Evolutionary conservation across 805 yeast genomes (phyloP).

Genomic region (Suhomyces sp.): DNA sequence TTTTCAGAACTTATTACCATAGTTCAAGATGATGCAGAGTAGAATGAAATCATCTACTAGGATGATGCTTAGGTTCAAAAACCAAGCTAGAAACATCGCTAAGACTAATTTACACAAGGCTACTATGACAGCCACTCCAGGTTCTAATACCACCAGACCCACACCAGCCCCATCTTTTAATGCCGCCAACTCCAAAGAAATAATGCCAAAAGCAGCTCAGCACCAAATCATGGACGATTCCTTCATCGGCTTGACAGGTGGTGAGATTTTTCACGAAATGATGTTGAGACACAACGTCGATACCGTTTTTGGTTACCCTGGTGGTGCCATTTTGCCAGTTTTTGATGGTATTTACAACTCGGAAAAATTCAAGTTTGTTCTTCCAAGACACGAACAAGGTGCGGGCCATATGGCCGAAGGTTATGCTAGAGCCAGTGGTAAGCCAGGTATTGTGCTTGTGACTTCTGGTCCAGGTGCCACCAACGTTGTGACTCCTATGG

Average conservation of each 20-base stretch:
- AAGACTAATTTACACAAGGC: conserved; percentile 31
- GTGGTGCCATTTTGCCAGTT: conserved; percentile 98
- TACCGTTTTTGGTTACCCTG: conserved; percentile 96
- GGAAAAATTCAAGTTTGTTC: conserved; percentile 79
- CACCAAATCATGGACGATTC: conserved; percentile 66
- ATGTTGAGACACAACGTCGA: conserved; percentile 95
- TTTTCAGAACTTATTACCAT: background rate
- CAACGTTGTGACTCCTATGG: conserved; percentile 96
- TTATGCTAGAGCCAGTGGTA: conserved; percentile 92
- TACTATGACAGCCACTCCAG: conserved; percentile 21
- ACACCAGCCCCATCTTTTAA: conserved; percentile 54
- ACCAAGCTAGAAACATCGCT: conserved; percentile 26
- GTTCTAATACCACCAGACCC: conserved; percentile 27
- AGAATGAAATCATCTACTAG: conserved; percentile 6
- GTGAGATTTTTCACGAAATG: conserved; percentile 98
- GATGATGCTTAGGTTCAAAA: conserved; percentile 9
- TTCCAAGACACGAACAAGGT: conserved; percentile 98
- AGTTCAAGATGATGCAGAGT: background rate
- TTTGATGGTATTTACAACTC: conserved; percentile 96
- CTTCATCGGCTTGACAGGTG: conserved; percentile 95
- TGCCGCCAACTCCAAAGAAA: conserved; percentile 4
- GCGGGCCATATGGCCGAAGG: conserved; percentile 99
- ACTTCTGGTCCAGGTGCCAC: conserved; percentile 99
- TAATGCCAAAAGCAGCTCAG: background rate
- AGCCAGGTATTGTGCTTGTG: conserved; percentile 95